phyloP scores from a whole-genome alignment of 176 grass and related monocot genomes.

The Musa beccarii region DNA sequence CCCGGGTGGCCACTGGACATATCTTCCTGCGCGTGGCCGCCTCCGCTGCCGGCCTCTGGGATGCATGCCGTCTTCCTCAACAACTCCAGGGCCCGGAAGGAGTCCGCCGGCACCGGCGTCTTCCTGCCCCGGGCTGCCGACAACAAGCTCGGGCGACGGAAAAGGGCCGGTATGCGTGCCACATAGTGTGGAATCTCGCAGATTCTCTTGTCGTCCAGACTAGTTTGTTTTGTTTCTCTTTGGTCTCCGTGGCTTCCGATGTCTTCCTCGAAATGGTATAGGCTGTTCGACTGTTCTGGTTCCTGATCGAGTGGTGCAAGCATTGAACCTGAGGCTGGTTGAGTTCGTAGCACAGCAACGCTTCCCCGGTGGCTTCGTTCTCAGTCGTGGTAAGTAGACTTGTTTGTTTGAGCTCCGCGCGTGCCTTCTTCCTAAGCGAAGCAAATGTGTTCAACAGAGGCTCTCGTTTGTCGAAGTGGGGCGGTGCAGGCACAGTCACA shows the following conservation, averaged over 20 bases:
- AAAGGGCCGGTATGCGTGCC: conserved; percentile 40
- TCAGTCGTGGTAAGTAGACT: not conserved
- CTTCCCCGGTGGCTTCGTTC: conserved; percentile 31
- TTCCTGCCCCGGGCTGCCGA: conserved; percentile 56
- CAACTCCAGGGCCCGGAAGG: conserved; percentile 33
- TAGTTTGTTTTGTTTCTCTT: too few species aligned
- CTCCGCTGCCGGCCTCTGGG: not conserved
- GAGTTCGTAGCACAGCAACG: conserved; percentile 65
- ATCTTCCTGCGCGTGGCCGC: conserved; percentile 37
- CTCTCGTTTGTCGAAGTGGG: conserved; percentile 57
- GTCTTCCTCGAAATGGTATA: not conserved
- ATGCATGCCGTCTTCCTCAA: conserved; percentile 68
- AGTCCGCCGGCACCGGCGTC: conserved; percentile 74
- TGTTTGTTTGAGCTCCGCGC: too few species aligned
- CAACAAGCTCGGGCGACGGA: conserved; percentile 23
- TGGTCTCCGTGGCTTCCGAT: not conserved
- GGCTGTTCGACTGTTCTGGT: conserved; percentile 86
- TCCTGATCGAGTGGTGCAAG: conserved; percentile 72
- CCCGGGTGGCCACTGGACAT: conserved; percentile 25
- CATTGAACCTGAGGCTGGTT: conserved; percentile 74
- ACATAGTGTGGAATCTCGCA: not conserved
- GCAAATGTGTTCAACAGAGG: conserved; percentile 30
- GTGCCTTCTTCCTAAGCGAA: conserved; percentile 41
- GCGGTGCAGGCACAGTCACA: conserved; percentile 36
- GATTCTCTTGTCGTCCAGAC: not conserved